Conservation (phyloP, 306 rosid species). For the Inga laurina region DNA sequence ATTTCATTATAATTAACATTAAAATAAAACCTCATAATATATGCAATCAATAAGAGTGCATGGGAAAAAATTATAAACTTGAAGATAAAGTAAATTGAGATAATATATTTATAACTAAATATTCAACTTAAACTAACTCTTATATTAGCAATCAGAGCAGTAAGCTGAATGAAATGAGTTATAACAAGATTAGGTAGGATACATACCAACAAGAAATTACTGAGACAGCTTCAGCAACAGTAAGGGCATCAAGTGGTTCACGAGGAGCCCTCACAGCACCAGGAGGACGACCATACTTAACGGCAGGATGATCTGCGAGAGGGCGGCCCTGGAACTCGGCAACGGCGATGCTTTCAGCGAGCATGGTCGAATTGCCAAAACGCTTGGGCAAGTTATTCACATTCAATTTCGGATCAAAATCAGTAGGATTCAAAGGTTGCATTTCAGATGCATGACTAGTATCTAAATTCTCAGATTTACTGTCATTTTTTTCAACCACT, state of each 20-base stretch:
- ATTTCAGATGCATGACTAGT: conserved; percentile 27
- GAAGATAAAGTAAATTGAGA: too few species aligned
- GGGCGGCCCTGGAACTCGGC: conserved; percentile 87
- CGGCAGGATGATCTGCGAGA: conserved; percentile 71
- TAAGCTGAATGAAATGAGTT: not conserved
- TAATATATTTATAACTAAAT: not conserved
- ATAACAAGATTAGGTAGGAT: not conserved
- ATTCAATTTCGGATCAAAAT: conserved; percentile 76
- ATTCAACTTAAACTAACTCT: too few species aligned
- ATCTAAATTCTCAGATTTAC: not conserved
- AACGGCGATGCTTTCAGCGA: conserved; percentile 62
- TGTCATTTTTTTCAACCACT: conserved; percentile 12
- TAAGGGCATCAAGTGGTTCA: conserved; percentile 72
- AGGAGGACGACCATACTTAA: conserved; percentile 76
- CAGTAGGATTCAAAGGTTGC: conserved; percentile 44
- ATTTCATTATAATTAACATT: too few species aligned
- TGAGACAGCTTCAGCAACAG: conserved; percentile 83
- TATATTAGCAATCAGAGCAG: too few species aligned
- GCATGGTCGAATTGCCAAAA: conserved; percentile 77
- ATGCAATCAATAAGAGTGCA: too few species aligned
- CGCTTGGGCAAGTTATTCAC: conserved; percentile 69
- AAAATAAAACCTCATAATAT: too few species aligned
- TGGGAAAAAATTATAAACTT: too few species aligned
- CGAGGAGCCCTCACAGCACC: conserved; percentile 76
- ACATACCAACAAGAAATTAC: conserved; percentile 83